Base-by-base conservation (phyloP, 208 protist genomes). In the Borovskyia barvae region DNA sequence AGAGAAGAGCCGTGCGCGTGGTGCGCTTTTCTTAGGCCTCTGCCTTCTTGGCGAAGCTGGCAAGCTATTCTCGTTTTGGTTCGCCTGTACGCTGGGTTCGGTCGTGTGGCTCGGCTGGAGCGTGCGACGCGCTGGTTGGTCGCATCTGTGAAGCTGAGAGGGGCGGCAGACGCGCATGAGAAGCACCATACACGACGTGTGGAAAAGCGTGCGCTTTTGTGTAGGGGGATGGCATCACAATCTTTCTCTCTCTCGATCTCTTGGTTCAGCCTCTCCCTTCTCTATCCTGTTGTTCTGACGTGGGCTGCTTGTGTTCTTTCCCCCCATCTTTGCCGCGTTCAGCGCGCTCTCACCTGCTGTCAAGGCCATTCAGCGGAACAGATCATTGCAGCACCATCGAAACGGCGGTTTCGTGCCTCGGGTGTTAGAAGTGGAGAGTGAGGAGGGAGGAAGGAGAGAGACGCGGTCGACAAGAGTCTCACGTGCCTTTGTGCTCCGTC, bases 51-150 rank as follows among this genome's bases (percentile, higher is more conserved):
- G 45, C 5, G 74, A 80, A 37, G 51, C 56, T 1, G 74, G 74
- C 2, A 80, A 76, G 24, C 8, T 72, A 14, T 17, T 72, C 19
- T 58, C 60, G 7, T 74, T 73, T 37, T 79, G 59, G 61, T 24
- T 42, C 0, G 32, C 60, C 1, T 71, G 64, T 49, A 59, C 55
- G 12, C 17, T 62, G 49, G 20, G 20, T 5, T 71, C 55, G 26
- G 2, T 64, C 14, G 47, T 28, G 11, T 71, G 64, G 64, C 26
- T 39, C 5, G 39, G 54, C 7, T 64, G 49, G 20, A 64, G 54
- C 20, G 33, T 42, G 25, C 22, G 26, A 22, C 32, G 22, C 2
- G 19, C 41, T 8, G n/a, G n/a, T n/a, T 62, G 12, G 2, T 9
- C n/a, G 22, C 55, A 43, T 3, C 24, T 3, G 6, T 32, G 45